Conservation (phyloP, 2,329 filamentous ascomycete genomes). For the Nakataea oryzae region DNA sequence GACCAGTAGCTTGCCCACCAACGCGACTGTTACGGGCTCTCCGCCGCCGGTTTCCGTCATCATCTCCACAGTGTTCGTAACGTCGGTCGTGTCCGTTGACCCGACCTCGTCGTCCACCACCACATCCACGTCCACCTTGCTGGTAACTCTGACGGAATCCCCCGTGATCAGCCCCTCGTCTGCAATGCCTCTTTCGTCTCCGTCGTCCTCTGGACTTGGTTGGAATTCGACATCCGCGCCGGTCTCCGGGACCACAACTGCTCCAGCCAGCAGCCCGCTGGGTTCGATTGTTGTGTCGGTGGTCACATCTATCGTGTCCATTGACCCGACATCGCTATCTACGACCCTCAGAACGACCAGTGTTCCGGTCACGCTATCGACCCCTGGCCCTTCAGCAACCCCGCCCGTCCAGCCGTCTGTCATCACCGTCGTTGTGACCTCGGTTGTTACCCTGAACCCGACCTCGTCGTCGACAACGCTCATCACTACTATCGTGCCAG, state of each 20-base stretch:
- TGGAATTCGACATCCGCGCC: neutral
- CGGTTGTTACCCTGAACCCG: neutral
- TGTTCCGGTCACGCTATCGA: neutral
- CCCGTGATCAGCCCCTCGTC: neutral
- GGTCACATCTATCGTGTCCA: conserved; percentile 1
- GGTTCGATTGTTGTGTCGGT: neutral
- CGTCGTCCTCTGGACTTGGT: neutral
- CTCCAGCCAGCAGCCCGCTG: neutral
- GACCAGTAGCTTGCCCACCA: neutral
- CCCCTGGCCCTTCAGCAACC: neutral
- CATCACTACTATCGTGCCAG: neutral
- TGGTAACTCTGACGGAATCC: neutral
- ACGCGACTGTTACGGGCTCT: neutral
- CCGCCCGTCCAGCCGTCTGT: neutral
- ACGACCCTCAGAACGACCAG: neutral
- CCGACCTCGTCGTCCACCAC: neutral
- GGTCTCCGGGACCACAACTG: neutral
- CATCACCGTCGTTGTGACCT: conserved; percentile 1
- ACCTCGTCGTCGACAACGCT: neutral
- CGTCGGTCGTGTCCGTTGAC: neutral
- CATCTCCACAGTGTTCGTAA: neutral
- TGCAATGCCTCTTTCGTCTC: neutral
- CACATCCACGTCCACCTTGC: neutral
- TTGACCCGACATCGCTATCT: neutral
- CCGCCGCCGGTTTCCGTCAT: neutral